phyloP scores from a whole-genome alignment of 768 basidiomycete genomes.

The Agrocybe praecox region DNA sequence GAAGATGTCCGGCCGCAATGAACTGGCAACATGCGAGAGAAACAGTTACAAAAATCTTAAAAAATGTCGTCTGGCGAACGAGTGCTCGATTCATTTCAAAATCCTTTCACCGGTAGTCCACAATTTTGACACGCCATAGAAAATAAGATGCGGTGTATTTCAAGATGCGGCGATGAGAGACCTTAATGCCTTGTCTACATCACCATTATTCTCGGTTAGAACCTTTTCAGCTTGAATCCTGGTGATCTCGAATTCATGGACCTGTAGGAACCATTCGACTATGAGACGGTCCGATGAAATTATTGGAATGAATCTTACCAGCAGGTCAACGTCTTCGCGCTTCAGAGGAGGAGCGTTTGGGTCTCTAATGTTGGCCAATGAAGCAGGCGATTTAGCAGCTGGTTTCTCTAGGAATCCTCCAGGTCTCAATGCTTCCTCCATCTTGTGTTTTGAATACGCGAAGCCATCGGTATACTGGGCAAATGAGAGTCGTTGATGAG shows the following conservation, averaged over 20 bases:
- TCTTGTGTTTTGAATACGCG: conserved; percentile 65
- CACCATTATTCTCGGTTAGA: conserved; percentile 53
- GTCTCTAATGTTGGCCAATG: conserved; percentile 32
- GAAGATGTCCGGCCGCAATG: no score
- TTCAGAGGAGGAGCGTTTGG: conserved; percentile 39
- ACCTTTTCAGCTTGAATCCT: conserved; percentile 60
- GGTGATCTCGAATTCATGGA: conserved; percentile 67
- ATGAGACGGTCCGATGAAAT: no score
- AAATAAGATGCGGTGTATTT: neutral
- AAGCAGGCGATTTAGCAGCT: conserved; percentile 40
- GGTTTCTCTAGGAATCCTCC: conserved; percentile 60
- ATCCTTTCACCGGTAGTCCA: neutral
- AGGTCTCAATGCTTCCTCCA: conserved; percentile 65
- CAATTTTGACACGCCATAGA: neutral
- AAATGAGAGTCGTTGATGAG: neutral
- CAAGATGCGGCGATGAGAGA: conserved; percentile 34
- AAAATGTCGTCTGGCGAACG: neutral
- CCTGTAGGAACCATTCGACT: no score
- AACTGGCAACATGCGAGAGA: no score
- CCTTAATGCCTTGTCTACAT: conserved; percentile 52
- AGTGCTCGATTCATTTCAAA: neutral
- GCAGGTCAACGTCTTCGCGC: conserved; percentile 65
- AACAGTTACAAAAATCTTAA: no score
- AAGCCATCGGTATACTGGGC: conserved; percentile 64
- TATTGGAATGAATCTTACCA: no score